Evolutionary conservation across 441 rosid genomes (phyloP).

Genomic region (Erysimum pusillum): DNA sequence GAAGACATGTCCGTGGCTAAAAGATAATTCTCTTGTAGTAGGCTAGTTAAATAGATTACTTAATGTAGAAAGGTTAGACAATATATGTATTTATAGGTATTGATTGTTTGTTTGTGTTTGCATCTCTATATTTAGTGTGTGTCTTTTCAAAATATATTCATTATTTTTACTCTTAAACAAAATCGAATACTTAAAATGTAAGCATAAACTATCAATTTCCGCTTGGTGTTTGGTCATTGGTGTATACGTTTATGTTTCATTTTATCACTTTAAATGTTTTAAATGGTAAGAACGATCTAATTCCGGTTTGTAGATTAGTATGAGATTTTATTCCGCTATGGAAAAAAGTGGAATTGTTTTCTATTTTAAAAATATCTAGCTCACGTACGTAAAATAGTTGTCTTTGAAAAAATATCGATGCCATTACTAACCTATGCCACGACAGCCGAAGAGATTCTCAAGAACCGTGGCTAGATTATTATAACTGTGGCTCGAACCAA

Average conservation of each 20-base stretch:
- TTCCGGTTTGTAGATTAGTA: not conserved
- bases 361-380: not conserved
- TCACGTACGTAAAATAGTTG: not conserved
- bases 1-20: not conserved
- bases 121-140: not conserved
- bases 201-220: not conserved
- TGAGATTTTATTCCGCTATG: not conserved
- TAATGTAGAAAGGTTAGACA: too few relatives aligned
- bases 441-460: conserved; percentile 66
- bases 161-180: not conserved
- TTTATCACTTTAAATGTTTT: not conserved
- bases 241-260: not conserved
- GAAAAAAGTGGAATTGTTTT: not conserved
- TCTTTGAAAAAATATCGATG: not conserved
- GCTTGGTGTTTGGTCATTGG: not conserved
- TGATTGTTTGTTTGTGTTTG: not conserved
- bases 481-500: conserved; percentile 63
- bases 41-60: not conserved
- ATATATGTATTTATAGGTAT: not conserved
- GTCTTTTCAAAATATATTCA: not conserved
- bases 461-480: conserved; percentile 60
- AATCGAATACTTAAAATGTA: not conserved
- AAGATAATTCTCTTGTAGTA: not conserved
- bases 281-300: not conserved
- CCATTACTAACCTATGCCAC: conserved; percentile 59